A percentile compares a stretch with the other conserved stretches of the same genome.
Conservation (phyloP, 106 monocot species). For the Platanthera guangdongensis region DNA sequence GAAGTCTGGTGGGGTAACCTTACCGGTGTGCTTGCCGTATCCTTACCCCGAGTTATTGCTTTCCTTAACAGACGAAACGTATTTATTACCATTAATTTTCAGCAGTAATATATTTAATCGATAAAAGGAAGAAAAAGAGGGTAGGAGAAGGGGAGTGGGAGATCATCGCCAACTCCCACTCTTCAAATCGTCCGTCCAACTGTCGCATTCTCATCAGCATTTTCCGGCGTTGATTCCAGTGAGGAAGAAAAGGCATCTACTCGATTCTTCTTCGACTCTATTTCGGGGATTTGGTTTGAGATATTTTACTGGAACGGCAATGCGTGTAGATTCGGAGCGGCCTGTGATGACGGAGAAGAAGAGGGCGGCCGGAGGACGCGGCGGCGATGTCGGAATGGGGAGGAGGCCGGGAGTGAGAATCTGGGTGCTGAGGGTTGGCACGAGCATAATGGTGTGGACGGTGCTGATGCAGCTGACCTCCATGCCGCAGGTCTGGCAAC, state of each 20-base stretch:
- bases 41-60: too few species aligned
- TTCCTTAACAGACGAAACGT: too few species aligned
- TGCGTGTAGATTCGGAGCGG: conserved; percentile 5
- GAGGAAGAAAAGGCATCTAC: too few species aligned
- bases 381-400: background rate
- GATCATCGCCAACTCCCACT: conserved; percentile 2
- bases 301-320: background rate
- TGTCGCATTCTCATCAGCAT: conserved; percentile 2
- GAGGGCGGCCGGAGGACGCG: background rate
- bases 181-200: background rate
- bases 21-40: too few species aligned
- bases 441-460: conserved; percentile 6
- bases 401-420: background rate
- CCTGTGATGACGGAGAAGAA: background rate
- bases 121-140: too few species aligned
- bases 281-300: background rate
- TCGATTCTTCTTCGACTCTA: background rate
- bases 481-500: conserved; percentile 6
- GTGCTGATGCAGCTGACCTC: conserved; percentile 6
- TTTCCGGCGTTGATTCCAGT: background rate
- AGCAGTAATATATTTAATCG: too few species aligned
- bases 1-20: too few species aligned
- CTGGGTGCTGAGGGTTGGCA: conserved; percentile 8
- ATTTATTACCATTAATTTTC: too few species aligned
- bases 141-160: background rate